A percentile compares a stretch with the other conserved stretches of the same genome.
Conservation (phyloP, 1,139 yeast genomes). For the Geotrichum histeridarum region DNA sequence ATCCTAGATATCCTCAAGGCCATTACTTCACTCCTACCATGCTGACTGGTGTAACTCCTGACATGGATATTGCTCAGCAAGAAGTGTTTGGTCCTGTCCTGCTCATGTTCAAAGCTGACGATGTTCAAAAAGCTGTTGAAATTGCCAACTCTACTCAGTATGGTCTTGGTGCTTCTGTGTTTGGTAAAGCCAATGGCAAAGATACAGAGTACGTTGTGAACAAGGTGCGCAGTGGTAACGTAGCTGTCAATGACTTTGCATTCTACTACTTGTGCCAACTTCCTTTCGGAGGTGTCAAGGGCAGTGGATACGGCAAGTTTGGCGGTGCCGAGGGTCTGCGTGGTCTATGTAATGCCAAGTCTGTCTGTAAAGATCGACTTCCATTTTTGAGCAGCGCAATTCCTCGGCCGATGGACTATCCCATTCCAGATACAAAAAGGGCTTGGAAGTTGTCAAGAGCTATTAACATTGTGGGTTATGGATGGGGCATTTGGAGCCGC, state of each 20-base stretch:
- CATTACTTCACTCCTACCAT: conserved; percentile 89
- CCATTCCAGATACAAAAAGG: conserved; percentile 68
- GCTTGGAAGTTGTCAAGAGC: conserved; percentile 87
- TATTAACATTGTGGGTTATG: conserved; percentile 84
- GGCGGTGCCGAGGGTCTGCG: conserved; percentile 95
- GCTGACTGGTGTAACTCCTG: conserved; percentile 69
- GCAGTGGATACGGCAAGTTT: conserved; percentile 93
- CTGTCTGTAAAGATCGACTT: conserved; percentile 77
- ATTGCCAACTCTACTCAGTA: conserved; percentile 82
- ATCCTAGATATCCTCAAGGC: conserved; percentile 93
- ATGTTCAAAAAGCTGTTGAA: conserved; percentile 63
- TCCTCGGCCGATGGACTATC: conserved; percentile 86
- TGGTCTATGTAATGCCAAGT: conserved; percentile 80
- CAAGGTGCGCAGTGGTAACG: conserved; percentile 72
- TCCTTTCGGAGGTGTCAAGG: conserved; percentile 92
- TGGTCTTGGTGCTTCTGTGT: conserved; percentile 88
- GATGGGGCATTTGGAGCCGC: conserved; percentile 59
- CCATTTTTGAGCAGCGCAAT: conserved; percentile 71
- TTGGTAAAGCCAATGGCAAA: conserved; percentile 53
- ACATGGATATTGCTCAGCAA: conserved; percentile 75
- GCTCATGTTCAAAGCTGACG: conserved; percentile 66
- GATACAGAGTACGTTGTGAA: conserved; percentile 58
- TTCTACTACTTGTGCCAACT: conserved; percentile 91
- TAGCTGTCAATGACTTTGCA: conserved; percentile 95
- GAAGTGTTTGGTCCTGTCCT: conserved; percentile 93